Conservation (phyloP, 1,284 basidiomycete genomes). For the Cutaneotrichosporon sp. region DNA sequence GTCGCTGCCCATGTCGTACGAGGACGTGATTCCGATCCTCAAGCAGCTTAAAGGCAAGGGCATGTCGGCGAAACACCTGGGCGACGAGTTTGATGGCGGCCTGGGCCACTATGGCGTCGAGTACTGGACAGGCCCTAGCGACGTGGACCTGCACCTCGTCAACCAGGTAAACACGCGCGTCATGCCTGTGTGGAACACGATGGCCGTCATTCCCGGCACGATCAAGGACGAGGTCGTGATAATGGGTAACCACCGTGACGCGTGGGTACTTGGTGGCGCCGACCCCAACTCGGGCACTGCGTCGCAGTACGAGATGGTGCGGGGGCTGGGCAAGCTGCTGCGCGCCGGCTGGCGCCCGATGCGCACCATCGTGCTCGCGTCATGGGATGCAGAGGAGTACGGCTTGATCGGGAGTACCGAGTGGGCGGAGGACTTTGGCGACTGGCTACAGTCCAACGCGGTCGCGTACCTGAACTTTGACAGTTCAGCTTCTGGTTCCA, state of each 20-base stretch:
- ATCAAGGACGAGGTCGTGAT: slow-evolving; percentile 80
- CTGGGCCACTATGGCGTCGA: slow-evolving; percentile 48
- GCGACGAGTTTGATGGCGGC: slow-evolving; percentile 50
- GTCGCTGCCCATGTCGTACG: slow-evolving; percentile 56
- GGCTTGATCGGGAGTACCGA: slow-evolving; percentile 83
- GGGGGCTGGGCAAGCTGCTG: slow-evolving; percentile 70
- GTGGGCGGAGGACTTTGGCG: slow-evolving; percentile 80
- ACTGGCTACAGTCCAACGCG: slow-evolving; percentile 67
- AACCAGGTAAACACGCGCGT: slow-evolving; percentile 66
- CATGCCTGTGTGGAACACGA: slow-evolving; percentile 60
- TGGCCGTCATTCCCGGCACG: slow-evolving; percentile 83
- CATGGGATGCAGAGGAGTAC: slow-evolving; percentile 93
- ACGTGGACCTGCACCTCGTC: slow-evolving; percentile 48
- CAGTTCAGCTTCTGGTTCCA: slow-evolving; percentile 63
- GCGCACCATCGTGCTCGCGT: slow-evolving; percentile 79
- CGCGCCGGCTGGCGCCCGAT: slow-evolving; percentile 80
- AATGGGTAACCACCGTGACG: slow-evolving; percentile 78
- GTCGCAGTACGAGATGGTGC: slow-evolving; percentile 74
- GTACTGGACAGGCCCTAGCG: slow-evolving; percentile 54
- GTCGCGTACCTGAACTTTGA: slow-evolving; percentile 84
- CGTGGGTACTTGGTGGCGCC: slow-evolving; percentile 64
- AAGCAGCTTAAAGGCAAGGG: slow-evolving; percentile 45
- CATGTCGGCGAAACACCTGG: slow-evolving; percentile 39
- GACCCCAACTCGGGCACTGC: slow-evolving; percentile 87
- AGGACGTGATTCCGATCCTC: slow-evolving; percentile 52